Conservation (phyloP, 1,284 basidiomycete species). For the Cystobasidium sp. region DNA sequence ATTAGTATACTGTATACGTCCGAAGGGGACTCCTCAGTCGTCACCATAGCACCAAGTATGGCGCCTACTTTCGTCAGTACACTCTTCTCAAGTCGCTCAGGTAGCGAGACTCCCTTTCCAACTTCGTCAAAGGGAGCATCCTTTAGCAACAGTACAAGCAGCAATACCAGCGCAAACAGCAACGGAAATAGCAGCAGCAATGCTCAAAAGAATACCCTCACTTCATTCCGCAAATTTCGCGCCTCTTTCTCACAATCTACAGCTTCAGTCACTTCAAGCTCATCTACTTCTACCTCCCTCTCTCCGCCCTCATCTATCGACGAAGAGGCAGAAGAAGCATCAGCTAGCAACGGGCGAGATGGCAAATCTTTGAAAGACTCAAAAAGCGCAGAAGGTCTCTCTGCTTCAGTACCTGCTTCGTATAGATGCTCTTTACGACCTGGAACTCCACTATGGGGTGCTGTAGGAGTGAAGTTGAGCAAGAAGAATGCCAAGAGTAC, state of each 20-base stretch:
- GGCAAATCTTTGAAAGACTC: neutral
- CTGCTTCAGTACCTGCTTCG: conserved; percentile 16
- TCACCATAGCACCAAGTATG: neutral
- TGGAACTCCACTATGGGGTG: conserved; percentile 3
- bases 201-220: neutral
- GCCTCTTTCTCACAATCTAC: neutral
- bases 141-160: too few relatives aligned
- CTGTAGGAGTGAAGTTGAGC: neutral
- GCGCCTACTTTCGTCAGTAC: conserved; percentile 4
- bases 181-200: neutral
- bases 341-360: too few relatives aligned
- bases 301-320: neutral
- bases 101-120: neutral
- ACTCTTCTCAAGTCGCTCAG: neutral
- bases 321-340: neutral
- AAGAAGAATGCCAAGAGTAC: neutral
- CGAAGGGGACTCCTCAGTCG: too few relatives aligned
- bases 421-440: neutral
- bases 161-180: neutral
- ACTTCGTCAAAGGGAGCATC: too few relatives aligned
- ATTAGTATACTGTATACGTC: too few relatives aligned
- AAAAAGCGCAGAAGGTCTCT: neutral
- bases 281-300: neutral
- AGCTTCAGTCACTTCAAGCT: too few relatives aligned
- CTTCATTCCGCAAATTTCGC: conserved; percentile 10